Conservation (phyloP, 1,139 yeast genomes). For the Scheffersomyces stambukii region DNA sequence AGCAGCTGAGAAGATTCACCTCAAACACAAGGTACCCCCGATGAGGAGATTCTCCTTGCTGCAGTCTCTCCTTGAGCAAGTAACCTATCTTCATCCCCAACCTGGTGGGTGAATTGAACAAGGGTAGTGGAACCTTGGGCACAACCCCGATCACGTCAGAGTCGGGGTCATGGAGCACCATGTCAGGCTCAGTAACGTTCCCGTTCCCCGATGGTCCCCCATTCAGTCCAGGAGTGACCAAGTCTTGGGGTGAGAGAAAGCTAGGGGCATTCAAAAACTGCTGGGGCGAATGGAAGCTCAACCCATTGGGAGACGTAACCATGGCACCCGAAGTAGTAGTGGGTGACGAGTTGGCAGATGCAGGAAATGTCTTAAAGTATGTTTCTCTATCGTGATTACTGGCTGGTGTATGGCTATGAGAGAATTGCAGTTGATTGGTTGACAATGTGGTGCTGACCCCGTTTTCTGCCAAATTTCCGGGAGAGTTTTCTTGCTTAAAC, state of each 20-base stretch:
- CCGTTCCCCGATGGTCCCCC: conserved; percentile 2
- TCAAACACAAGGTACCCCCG: conserved; percentile 42
- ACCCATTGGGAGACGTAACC: conserved; percentile 35
- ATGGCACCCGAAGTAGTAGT: conserved; percentile 18
- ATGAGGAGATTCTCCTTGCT: conserved; percentile 1
- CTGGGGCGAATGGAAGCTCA: conserved; percentile 36
- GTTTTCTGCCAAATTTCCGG: not conserved
- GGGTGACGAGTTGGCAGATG: conserved; percentile 22
- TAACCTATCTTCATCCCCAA: conserved; percentile 72
- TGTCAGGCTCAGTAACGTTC: conserved; percentile 23
- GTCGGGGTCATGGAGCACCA: conserved; percentile 44
- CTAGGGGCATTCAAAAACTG: conserved; percentile 34
- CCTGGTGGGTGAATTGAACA: conserved; percentile 68
- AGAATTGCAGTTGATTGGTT: not conserved
- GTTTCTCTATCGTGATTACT: conserved; percentile 8
- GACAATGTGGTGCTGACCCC: not conserved
- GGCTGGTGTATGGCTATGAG: not conserved
- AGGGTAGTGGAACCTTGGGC: conserved; percentile 57
- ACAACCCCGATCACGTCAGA: conserved; percentile 62
- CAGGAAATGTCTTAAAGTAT: conserved; percentile 13
- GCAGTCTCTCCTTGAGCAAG: conserved; percentile 37
- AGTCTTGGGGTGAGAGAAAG: conserved; percentile 33
- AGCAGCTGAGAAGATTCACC: conserved; percentile 65
- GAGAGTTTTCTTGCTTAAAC: too few relatives aligned
- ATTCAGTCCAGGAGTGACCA: conserved; percentile 9